phyloP scores from a whole-genome alignment of 139 green algal species.

The Chlamydomonas schloesseri region DNA sequence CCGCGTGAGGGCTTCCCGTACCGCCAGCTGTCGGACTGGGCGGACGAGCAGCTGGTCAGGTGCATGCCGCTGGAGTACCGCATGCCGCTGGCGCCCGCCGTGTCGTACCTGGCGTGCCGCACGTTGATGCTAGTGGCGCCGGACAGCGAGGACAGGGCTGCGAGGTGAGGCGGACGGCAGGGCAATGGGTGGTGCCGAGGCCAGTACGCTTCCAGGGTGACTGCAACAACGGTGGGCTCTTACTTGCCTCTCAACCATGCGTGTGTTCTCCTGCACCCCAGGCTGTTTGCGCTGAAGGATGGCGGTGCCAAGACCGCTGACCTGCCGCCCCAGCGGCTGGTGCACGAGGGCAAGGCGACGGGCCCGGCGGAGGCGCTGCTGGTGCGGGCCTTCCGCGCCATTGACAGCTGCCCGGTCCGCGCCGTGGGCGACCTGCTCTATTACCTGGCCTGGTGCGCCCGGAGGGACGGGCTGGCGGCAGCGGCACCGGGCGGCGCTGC shows the following conservation, averaged over 20 bases:
- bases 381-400: not conserved
- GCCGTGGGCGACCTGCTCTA: slow-evolving; percentile 39
- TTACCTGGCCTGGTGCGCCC: slow-evolving; percentile 28
- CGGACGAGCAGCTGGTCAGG: not conserved
- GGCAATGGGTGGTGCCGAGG: not conserved
- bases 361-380: not conserved
- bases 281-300: not conserved
- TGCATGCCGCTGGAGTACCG: not conserved
- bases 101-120: slow-evolving; percentile 20
- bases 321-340: not conserved
- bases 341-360: not conserved
- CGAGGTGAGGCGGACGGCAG: not conserved
- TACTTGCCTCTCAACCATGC: too few species aligned
- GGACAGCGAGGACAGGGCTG: not conserved
- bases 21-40: not conserved
- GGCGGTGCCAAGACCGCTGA: not conserved
- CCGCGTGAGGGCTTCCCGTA: not conserved
- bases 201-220: not conserved
- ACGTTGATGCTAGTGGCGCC: slow-evolving; percentile 1
- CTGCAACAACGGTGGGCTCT: too few species aligned
- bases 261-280: not conserved
- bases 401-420: not conserved
- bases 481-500: too few species aligned
- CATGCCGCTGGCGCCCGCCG: slow-evolving; percentile 16
- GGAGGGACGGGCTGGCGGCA: not conserved